Base-by-base conservation (phyloP, 352 stramenopile species). In the Pythium guiyangense region DNA sequence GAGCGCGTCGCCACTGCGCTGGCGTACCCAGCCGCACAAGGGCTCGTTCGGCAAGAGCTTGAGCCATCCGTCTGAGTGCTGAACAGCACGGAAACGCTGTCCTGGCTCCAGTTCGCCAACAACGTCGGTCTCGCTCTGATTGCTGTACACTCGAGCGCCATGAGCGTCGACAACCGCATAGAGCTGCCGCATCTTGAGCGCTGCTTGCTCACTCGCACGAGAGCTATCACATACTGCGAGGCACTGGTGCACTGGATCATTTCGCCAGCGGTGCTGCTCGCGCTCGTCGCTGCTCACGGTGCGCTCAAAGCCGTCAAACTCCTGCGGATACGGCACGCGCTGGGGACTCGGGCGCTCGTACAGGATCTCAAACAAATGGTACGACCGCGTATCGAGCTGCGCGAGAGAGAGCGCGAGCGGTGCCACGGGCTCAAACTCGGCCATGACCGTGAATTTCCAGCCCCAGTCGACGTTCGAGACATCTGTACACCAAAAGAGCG, bases 401-500 rank as follows among this genome's bases (percentile, higher is more conserved):
- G 85, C 69, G 2, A 88, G 46, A 11, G 54, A 67, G 34, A 89
- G 67, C 18, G 81, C 58, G 6, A 84, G 51, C 11, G 83, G 71
- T 26, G 62, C 55, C 11, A 79, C 60, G 1, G 71, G 63, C 11
- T 71, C 53, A 64, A 88, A 94, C 26, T 86, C 74, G 6, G 82
- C 79, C 18, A 64, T 70, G 0, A 94, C 80, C 9, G 71, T 88
- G 46, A 94, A 92, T 48, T 88, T 84, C 74, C 83, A 94, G 0
- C 86, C 86, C 90, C 90, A 97, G 26, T 96, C 88, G 27, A 92
- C 85, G 60, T 96, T 97, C 9, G 80, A 87, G 0, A 69, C 70
- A 64, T 97, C 90, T 0, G 86, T 92, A 49, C 66, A 76, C 82
- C 92, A 97, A 20, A 94, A 62, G 18, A 97, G 53, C 22, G 72